Percentiles rank a stretch among this genome's conserved stretches.
These are phyloP conservation scores for Pterocarpus macrocarpus DNA, from an alignment of 306 rosid species.

Conservation along the genomic window DNA sequence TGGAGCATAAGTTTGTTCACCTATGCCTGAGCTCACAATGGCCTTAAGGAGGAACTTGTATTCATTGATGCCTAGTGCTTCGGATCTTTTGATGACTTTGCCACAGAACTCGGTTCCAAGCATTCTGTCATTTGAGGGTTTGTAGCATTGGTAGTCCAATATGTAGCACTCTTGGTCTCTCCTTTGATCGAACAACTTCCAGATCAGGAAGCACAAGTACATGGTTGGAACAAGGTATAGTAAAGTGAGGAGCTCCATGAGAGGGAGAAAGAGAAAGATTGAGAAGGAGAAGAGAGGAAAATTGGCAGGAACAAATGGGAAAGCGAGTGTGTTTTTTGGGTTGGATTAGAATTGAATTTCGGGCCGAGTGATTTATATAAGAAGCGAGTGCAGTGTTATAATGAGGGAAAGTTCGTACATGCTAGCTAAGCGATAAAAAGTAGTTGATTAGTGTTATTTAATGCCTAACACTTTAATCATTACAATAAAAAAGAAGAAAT, in stretches of 20 bases:
- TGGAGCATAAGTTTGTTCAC: slow-evolving; percentile 90
- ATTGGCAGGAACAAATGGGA: background rate
- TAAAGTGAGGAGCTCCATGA: slow-evolving; percentile 69
- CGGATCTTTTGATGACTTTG: slow-evolving; percentile 55
- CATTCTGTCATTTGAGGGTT: slow-evolving; percentile 69
- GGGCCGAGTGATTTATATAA: background rate
- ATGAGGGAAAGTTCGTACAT: background rate
- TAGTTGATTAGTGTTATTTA: background rate
- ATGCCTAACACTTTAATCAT: background rate
- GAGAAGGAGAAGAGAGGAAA: background rate
- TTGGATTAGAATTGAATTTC: background rate
- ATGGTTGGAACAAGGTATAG: slow-evolving; percentile 50
- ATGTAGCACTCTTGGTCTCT: slow-evolving; percentile 74
- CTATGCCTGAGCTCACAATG: slow-evolving; percentile 89
- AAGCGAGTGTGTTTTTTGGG: background rate
- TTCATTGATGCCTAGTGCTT: slow-evolving; percentile 67
- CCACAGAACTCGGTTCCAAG: slow-evolving; percentile 68
- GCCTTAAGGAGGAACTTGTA: slow-evolving; percentile 87
- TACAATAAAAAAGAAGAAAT: too few species aligned
- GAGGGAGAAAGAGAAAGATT: background rate
- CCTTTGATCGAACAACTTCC: slow-evolving; percentile 57
- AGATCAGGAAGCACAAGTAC: slow-evolving; percentile 57
- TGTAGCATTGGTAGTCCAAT: slow-evolving; percentile 73
- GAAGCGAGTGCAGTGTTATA: background rate
- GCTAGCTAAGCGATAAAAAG: background rate